Evolutionary conservation across 352 stramenopile genomes (phyloP), one percentile per base, ranked within the genome.

Genomic region (Pythium dissotocum): DNA sequence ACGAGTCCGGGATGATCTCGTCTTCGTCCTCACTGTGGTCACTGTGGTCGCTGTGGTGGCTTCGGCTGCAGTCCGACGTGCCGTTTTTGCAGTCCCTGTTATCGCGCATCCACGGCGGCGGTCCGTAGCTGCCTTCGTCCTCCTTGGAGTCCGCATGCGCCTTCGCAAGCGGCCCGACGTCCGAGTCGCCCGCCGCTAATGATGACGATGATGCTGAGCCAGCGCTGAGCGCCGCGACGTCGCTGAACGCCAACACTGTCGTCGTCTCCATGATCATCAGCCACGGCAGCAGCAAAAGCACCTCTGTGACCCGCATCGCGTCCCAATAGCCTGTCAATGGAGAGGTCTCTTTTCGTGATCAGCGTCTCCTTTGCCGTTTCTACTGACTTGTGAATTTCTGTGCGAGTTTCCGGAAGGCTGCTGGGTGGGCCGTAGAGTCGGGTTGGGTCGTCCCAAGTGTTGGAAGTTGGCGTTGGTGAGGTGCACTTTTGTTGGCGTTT

Each of bases 1-100:
- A 71, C 3, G 58, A 67, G 10, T 16, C 58, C 30, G 65, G 65
- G 8, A 67, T 5, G 28, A 65, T 71, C 51, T 70, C 64, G 38
- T 67, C 52, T 13, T 67, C 65, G 40, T 71, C 65, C 1, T 54
- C 32, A 2, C 55, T 36, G 46, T 28, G 18, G 52, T 38, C 52
- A 12, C 30, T 16, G 7, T 26, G 24, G 28, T 18, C 2, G 35
- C 38, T 9, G 38, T 24, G 21, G 21, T 24, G 21, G 21, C 21
- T 24, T 24, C 13, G 38, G 38, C 38, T 46, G 4, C 26, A 54
- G 38, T 51, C 24, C 56, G 5, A 6, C 16, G 26, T 55, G 48
- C 48, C 48, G 26, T 33, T 55, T 5, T 55, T 55, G 21, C 38
- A 46, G 26, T 33, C 26, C 3, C n/a, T 18, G 26, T 55, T 9